Base-by-base conservation (phyloP, 306 rosid species). In the Delonix regia region DNA sequence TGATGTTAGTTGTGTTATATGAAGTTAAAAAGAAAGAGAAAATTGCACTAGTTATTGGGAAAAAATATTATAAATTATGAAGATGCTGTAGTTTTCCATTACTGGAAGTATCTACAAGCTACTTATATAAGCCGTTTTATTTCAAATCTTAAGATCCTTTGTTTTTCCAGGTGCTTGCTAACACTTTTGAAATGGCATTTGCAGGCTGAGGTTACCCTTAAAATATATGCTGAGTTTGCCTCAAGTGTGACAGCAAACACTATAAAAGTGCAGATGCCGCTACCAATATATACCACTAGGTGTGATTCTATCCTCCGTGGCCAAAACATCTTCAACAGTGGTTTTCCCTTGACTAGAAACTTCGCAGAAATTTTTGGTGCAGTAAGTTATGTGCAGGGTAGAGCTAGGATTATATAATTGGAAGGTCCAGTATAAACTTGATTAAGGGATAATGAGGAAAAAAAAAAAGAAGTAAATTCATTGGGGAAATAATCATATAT, bases 161-260 rank as follows among this genome's bases (percentile, higher is more conserved):
- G 42, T 62, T 63, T 74, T 74, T 47, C 60, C 49, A 53, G 52
- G 75, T 13, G 74, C 34, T 74, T 36, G 14, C 41, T 56, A 56
- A 74, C 47, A 47, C 41, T 70, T 55, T 34, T 27, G 42, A 74
- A 64, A 49, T 74, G 81, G 61, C 44, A 62, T 42, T 82, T 81
- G 68, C 84, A 92, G 97, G 96, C 94, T 33, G 96, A 89, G 81
- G 90, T 89, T 80, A 85, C 82, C 75, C 89, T 93, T 62, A 93
- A 89, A 85, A 59, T 93, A 77, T 79, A 60, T 83, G 94, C 97
- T 4, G 96, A 93, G 81, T 89, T 89, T 78, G 87, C 96, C 73
- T 87, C 94, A 28, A 90, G 87, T 83, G 57, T 90, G 77, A 85
- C 97, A 47, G 92, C 96, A 72, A 90, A 93, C 83, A 87, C 96